A percentile compares a stretch with the other conserved stretches of the same genome.
Evolutionary conservation across 2,329 filamentous ascomycete species (phyloP).

Genomic region (Sporothrix mexicana): DNA sequence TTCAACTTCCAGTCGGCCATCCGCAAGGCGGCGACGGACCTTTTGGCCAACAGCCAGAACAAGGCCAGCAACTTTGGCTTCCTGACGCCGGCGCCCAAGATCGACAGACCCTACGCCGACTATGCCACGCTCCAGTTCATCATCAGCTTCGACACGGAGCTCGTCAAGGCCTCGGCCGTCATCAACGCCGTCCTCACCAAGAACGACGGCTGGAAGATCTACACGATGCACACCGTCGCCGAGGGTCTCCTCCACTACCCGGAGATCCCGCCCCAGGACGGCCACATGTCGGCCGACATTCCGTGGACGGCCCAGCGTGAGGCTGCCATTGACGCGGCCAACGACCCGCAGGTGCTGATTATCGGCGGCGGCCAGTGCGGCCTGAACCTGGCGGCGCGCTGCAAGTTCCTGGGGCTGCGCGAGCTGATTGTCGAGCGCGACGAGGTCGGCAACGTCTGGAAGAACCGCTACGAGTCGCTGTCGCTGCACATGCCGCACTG

Average conservation of each 20-base stretch:
- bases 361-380: constrained; percentile 45
- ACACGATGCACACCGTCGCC: constrained; percentile 46
- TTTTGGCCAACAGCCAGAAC: constrained; percentile 43
- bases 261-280: constrained; percentile 42
- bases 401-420: constrained; percentile 39
- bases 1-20: constrained; percentile 45
- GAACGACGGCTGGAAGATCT: constrained; percentile 45
- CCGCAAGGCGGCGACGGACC: constrained; percentile 44
- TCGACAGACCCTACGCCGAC: constrained; percentile 43
- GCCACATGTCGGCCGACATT: constrained; percentile 45
- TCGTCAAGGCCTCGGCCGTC: constrained; percentile 42
- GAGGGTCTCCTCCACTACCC: constrained; percentile 45
- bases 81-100: constrained; percentile 38
- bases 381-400: constrained; percentile 46
- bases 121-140: constrained; percentile 43
- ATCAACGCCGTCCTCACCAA: constrained; percentile 45
- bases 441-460: constrained; percentile 55
- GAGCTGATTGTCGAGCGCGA: constrained; percentile 51
- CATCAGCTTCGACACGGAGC: constrained; percentile 44
- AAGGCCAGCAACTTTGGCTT: constrained; percentile 42
- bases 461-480: constrained; percentile 50
- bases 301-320: constrained; percentile 45
- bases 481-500: constrained; percentile 37
- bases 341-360: constrained; percentile 33
- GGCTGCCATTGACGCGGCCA: constrained; percentile 40